Evolutionary conservation across 208 protist genomes (phyloP).

Genomic region (Giardia duodenalis): DNA sequence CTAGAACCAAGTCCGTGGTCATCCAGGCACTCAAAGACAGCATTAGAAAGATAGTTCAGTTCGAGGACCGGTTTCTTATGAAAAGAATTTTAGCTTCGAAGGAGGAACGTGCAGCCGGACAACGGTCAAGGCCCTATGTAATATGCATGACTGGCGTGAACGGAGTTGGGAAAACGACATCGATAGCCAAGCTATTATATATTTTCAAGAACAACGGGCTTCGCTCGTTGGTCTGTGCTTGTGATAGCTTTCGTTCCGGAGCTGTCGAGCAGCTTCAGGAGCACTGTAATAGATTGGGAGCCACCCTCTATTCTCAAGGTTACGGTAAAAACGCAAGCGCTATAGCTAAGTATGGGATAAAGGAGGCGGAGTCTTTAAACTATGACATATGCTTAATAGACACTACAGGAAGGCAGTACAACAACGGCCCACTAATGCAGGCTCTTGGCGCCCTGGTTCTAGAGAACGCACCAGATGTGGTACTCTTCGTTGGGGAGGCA

Average conservation of each 20-base stretch:
- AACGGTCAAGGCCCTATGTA: conserved; percentile 62
- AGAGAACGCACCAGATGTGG: conserved; percentile 79
- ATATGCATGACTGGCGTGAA: conserved; percentile 97
- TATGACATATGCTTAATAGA: conserved; percentile 92
- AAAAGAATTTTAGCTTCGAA: neutral
- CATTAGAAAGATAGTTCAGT: neutral
- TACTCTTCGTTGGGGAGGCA: conserved; percentile 96
- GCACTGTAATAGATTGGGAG: conserved; percentile 69
- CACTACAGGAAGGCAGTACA: conserved; percentile 97
- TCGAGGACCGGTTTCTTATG: neutral
- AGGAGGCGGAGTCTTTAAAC: conserved; percentile 35
- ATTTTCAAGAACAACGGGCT: conserved; percentile 75
- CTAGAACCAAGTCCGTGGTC: neutral
- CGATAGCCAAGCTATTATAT: conserved; percentile 60
- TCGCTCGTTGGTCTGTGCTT: conserved; percentile 80
- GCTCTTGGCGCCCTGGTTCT: conserved; percentile 81
- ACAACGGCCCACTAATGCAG: conserved; percentile 94
- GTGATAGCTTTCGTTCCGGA: conserved; percentile 96
- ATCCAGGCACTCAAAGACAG: neutral
- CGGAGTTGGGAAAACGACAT: conserved; percentile 87
- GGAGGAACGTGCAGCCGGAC: neutral
- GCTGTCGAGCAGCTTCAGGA: conserved; percentile 95
- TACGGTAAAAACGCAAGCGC: conserved; percentile 82
- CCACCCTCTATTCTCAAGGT: conserved; percentile 74
- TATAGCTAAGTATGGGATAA: conserved; percentile 72